These are phyloP conservation scores for Ricinus communis DNA, from an alignment of 345 rosid species.

Conservation along the genomic window DNA sequence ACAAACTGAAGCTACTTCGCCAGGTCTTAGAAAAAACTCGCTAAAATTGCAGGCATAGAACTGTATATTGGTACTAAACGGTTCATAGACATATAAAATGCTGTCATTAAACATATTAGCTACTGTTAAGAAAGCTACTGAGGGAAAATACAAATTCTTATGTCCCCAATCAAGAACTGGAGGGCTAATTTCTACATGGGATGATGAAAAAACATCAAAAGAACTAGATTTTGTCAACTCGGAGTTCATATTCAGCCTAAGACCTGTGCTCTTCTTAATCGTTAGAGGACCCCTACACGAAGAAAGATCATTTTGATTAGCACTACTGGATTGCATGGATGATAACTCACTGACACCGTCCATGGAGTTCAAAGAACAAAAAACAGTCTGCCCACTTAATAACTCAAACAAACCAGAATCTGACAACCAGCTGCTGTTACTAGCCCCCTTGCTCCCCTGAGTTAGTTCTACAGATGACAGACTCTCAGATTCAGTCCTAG, in stretches of 20 bases:
- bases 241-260: slow-evolving; percentile 28
- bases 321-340: slow-evolving; percentile 23
- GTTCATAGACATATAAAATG: slow-evolving; percentile 55
- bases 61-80: slow-evolving; percentile 55
- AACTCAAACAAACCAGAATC: slow-evolving; percentile 45
- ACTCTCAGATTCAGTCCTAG: slow-evolving; percentile 35
- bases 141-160: slow-evolving; percentile 48
- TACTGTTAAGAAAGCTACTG: slow-evolving; percentile 55
- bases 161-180: slow-evolving; percentile 61
- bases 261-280: slow-evolving; percentile 29
- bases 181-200: slow-evolving; percentile 50
- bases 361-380: slow-evolving; percentile 50
- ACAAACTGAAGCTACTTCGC: slow-evolving; percentile 60
- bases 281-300: slow-evolving; percentile 41
- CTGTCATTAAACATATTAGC: slow-evolving; percentile 60
- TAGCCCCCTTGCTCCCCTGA: slow-evolving; percentile 30
- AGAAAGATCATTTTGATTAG: slow-evolving; percentile 41
- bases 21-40: slow-evolving; percentile 50
- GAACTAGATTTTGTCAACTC: slow-evolving; percentile 37
- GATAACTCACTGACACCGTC: slow-evolving; percentile 36
- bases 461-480: slow-evolving; percentile 28
- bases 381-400: slow-evolving; percentile 46
- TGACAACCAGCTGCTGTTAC: slow-evolving; percentile 43
- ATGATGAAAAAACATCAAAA: slow-evolving; percentile 32
- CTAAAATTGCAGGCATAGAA: slow-evolving; percentile 67